Conservation (phyloP, 352 stramenopile genomes). For the Globisporangium camurandrum region DNA sequence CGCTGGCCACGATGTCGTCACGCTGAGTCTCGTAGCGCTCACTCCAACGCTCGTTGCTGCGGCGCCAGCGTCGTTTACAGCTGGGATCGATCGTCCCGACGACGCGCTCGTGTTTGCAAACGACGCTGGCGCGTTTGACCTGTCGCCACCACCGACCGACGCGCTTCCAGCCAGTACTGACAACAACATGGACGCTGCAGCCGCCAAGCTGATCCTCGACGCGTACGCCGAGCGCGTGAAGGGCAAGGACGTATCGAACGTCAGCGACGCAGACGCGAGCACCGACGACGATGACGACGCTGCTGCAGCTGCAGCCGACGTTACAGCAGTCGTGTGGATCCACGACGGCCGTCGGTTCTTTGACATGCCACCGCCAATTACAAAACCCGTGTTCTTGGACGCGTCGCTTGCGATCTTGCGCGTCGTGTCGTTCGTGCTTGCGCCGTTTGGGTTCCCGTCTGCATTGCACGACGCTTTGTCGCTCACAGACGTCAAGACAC, state of each 20-base stretch:
- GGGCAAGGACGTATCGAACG: slow-evolving; percentile 18
- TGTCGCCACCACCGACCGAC: slow-evolving; percentile 26
- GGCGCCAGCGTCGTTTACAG: slow-evolving; percentile 28
- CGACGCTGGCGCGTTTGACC: slow-evolving; percentile 44
- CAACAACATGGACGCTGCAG: background rate
- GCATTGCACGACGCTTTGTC: slow-evolving; percentile 47
- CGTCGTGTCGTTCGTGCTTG: slow-evolving; percentile 73
- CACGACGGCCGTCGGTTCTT: slow-evolving; percentile 61
- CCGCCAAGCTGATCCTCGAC: slow-evolving; percentile 25
- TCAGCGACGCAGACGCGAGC: background rate
- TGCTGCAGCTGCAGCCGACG: slow-evolving; percentile 12
- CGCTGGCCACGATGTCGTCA: slow-evolving; percentile 22
- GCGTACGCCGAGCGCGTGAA: slow-evolving; percentile 39
- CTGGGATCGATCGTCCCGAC: slow-evolving; percentile 38
- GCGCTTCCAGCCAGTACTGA: too few relatives aligned
- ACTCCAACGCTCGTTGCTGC: slow-evolving; percentile 27
- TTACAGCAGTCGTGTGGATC: slow-evolving; percentile 44
- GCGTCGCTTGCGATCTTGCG: slow-evolving; percentile 63
- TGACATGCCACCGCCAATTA: slow-evolving; percentile 69
- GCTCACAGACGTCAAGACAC: slow-evolving; percentile 64
- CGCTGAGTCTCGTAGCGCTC: slow-evolving; percentile 32
- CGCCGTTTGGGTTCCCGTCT: slow-evolving; percentile 67
- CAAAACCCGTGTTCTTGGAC: slow-evolving; percentile 57
- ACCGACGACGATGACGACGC: slow-evolving; percentile 10
- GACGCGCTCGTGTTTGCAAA: slow-evolving; percentile 34